phyloP scores from a whole-genome alignment of 352 stramenopile species.

The Blastocystis sp. region DNA sequence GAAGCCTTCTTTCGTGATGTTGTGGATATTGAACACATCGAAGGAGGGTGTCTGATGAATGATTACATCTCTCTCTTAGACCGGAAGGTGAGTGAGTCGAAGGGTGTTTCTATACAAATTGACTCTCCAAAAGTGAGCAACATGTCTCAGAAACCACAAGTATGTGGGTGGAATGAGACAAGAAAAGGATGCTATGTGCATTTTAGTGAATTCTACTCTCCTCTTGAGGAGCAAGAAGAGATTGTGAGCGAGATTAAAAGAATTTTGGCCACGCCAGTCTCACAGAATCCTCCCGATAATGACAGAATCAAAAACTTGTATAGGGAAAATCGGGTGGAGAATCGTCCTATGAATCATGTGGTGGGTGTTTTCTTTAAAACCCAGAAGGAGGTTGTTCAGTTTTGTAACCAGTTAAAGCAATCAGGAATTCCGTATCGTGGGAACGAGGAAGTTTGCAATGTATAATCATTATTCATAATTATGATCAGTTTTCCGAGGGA shows the following conservation, averaged over 20 bases:
- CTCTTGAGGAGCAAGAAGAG: conserved; percentile 18
- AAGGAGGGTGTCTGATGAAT: background rate
- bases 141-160: background rate
- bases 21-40: background rate
- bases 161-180: background rate
- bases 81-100: background rate
- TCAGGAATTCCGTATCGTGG: background rate
- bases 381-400: background rate
- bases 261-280: background rate
- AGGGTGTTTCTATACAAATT: background rate
- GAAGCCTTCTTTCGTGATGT: background rate
- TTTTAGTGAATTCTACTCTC: background rate
- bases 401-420: background rate
- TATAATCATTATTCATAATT: background rate
- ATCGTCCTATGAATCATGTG: background rate
- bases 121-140: background rate
- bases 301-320: background rate
- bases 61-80: background rate
- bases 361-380: background rate
- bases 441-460: background rate
- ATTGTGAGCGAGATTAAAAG: conserved; percentile 8
- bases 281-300: background rate
- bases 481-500: conserved; percentile 21
- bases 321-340: background rate
- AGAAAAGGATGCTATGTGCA: background rate